Conservation (phyloP, 1,284 basidiomycete species). For the Anthracocystis walkeri region DNA sequence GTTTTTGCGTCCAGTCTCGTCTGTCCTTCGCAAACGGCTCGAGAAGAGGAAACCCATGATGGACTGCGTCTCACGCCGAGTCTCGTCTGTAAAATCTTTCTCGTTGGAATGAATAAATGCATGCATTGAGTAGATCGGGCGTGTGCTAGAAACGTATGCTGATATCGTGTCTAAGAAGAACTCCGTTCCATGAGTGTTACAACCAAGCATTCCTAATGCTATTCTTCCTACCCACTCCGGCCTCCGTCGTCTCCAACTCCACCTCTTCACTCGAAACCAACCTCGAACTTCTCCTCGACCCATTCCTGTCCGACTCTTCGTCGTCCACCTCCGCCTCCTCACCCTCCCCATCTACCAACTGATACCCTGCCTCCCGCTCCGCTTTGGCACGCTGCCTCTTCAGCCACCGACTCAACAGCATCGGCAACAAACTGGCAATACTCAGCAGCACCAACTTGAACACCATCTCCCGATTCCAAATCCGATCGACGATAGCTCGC, state of each 20-base stretch:
- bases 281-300: constrained; percentile 22
- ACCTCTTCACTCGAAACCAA: constrained; percentile 4
- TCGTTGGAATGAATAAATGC: neutral
- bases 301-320: constrained; percentile 32
- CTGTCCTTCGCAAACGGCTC: no score
- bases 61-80: neutral
- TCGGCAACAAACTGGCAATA: constrained; percentile 55
- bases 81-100: neutral
- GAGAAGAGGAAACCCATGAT: neutral
- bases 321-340: constrained; percentile 26
- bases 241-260: constrained; percentile 20
- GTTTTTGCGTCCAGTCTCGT: no score
- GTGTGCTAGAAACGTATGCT: constrained; percentile 7
- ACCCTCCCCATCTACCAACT: constrained; percentile 10
- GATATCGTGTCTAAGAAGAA: neutral
- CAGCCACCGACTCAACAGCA: constrained; percentile 53
- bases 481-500: constrained; percentile 52
- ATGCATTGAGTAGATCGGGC: neutral
- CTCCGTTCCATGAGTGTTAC: neutral
- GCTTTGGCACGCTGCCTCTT: constrained; percentile 30
- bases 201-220: constrained; percentile 35
- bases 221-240: constrained; percentile 6
- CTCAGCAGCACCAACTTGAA: constrained; percentile 59
- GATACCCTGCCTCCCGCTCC: constrained; percentile 28
- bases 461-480: constrained; percentile 64